Evolutionary conservation across 768 basidiomycete species (phyloP).

Genomic region (Agrocybe praecox): DNA sequence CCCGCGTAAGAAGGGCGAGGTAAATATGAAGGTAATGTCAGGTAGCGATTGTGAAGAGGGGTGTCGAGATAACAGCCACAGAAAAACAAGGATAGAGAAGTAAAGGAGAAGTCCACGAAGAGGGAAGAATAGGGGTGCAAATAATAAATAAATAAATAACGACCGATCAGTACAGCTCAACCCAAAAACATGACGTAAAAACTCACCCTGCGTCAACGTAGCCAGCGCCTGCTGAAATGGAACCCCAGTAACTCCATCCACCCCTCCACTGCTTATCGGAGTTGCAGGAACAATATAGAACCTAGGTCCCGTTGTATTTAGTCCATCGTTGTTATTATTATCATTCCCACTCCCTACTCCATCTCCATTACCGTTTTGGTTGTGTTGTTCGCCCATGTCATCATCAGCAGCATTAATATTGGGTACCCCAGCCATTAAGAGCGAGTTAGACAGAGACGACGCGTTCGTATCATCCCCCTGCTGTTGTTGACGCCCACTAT

Average conservation of each 20-base stretch:
- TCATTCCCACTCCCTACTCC: constrained; percentile 17
- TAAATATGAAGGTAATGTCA: neutral
- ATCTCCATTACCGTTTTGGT: neutral
- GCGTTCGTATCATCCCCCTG: neutral
- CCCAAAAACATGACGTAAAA: neutral
- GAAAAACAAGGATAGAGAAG: neutral
- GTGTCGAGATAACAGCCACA: neutral
- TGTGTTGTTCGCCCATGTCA: constrained; percentile 6
- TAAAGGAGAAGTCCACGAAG: neutral
- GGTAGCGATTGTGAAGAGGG: no score
- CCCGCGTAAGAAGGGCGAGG: neutral
- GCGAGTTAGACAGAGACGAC: neutral
- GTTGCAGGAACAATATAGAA: constrained; percentile 86
- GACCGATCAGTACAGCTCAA: neutral
- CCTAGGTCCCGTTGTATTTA: constrained; percentile 42
- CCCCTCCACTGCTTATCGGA: constrained; percentile 67
- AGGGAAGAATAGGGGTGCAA: neutral
- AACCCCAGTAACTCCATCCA: constrained; percentile 39
- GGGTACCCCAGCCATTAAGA: constrained; percentile 4
- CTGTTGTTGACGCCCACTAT: neutral
- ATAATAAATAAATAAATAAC: neutral
- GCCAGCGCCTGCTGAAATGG: constrained; percentile 55
- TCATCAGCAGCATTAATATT: constrained; percentile 55
- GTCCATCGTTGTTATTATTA: neutral
- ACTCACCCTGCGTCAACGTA: constrained; percentile 58